phyloP scores from a whole-genome alignment of 2,329 filamentous ascomycete species.

The Arthrobotrys entomopaga region DNA sequence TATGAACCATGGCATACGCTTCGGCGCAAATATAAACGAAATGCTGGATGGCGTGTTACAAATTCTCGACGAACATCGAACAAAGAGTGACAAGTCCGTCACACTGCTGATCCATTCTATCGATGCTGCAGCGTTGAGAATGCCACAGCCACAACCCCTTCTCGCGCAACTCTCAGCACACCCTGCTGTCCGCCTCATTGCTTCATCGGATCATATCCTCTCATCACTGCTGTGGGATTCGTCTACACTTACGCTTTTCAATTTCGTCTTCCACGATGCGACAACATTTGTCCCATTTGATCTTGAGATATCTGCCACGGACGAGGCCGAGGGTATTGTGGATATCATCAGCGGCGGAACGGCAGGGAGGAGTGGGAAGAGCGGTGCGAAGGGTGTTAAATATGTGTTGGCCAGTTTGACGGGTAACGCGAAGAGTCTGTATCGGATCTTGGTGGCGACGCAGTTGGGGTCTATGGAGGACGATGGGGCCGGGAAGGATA shows the following conservation, averaged over 20 bases:
- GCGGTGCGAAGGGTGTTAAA: constrained; percentile 85
- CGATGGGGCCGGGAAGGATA: constrained; percentile 68
- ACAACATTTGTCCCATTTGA: constrained; percentile 84
- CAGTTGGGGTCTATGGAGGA: constrained; percentile 77
- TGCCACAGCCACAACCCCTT: constrained; percentile 74
- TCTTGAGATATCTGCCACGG: constrained; percentile 82
- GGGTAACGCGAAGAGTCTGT: constrained; percentile 89
- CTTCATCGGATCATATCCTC: constrained; percentile 86
- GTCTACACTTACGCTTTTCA: constrained; percentile 80
- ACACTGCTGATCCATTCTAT: constrained; percentile 85
- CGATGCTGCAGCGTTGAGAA: constrained; percentile 80
- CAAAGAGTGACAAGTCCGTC: constrained; percentile 65
- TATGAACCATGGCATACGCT: constrained; percentile 58
- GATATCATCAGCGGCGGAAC: constrained; percentile 75
- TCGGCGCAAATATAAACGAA: constrained; percentile 62
- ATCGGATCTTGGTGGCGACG: constrained; percentile 84
- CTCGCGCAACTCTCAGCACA: constrained; percentile 81
- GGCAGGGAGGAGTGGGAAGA: constrained; percentile 53
- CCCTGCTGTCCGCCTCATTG: constrained; percentile 76
- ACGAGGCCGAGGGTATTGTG: constrained; percentile 63
- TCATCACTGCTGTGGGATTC: constrained; percentile 92
- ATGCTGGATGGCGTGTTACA: constrained; percentile 62
- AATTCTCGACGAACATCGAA: constrained; percentile 72
- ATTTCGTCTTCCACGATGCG: constrained; percentile 91
- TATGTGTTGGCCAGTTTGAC: constrained; percentile 91